phyloP scores from a whole-genome alignment of 768 basidiomycete species.

The Pleurotus salmoneostramineus region DNA sequence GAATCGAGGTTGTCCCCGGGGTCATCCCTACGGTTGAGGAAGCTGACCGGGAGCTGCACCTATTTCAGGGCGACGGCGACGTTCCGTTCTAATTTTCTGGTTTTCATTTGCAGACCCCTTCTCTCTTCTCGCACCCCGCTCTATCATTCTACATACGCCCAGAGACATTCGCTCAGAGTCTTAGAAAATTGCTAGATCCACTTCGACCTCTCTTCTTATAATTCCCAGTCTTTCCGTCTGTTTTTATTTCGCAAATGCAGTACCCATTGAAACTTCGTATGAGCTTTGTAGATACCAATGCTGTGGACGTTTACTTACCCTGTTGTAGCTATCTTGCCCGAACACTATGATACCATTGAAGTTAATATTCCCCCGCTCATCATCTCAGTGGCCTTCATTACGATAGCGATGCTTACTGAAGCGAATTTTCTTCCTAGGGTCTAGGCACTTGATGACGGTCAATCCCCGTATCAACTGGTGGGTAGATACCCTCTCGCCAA shows the following conservation, averaged over 20 bases:
- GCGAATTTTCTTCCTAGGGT: background rate
- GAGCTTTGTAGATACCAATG: background rate
- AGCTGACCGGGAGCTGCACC: background rate
- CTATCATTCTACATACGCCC: too few relatives aligned
- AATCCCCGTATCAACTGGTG: background rate
- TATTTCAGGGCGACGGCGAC: background rate
- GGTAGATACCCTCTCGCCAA: background rate
- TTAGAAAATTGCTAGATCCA: background rate
- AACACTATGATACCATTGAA: background rate
- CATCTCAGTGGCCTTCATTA: background rate
- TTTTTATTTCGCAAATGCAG: background rate
- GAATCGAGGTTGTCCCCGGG: constrained; percentile 44
- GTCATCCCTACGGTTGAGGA: constrained; percentile 14
- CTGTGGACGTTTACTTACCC: background rate
- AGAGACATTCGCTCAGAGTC: too few relatives aligned
- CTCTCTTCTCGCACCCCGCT: too few relatives aligned
- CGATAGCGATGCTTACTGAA: background rate
- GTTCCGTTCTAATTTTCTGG: too few relatives aligned
- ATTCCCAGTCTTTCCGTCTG: background rate
- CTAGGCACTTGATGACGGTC: background rate
- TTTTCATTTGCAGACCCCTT: too few relatives aligned
- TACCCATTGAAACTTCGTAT: background rate
- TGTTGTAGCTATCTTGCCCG: constrained; percentile 1
- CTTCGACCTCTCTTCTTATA: background rate
- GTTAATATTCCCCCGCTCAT: background rate